Evolutionary conservation across 768 basidiomycete genomes (phyloP).

Genomic region (Tricholoma sp.): DNA sequence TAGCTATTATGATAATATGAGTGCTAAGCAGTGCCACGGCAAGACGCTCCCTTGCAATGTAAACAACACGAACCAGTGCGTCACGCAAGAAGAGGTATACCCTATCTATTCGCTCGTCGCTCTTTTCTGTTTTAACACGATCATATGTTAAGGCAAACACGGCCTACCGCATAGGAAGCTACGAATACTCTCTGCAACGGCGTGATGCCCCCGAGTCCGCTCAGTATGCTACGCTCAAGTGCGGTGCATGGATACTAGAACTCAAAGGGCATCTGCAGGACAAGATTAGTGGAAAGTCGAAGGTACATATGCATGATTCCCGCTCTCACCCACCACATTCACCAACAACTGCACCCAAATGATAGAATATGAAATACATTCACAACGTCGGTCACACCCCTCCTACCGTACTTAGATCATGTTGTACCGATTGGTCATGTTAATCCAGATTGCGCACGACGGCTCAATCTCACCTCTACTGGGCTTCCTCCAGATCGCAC

Average conservation of each 20-base stretch:
- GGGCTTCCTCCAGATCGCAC: slow-evolving; percentile 42
- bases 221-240: slow-evolving; percentile 37
- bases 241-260: slow-evolving; percentile 44
- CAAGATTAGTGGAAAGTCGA: slow-evolving; percentile 30
- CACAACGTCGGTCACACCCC: slow-evolving; percentile 31
- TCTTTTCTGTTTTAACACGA: neutral
- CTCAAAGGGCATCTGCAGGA: slow-evolving; percentile 35
- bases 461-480: slow-evolving; percentile 45
- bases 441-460: slow-evolving; percentile 39
- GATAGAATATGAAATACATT: slow-evolving; percentile 27
- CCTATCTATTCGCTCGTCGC: neutral
- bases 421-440: neutral
- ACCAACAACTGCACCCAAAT: slow-evolving; percentile 9
- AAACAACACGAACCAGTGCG: slow-evolving; percentile 37
- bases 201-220: slow-evolving; percentile 41
- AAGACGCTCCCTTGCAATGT: slow-evolving; percentile 41
- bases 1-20: slow-evolving; percentile 50
- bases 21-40: slow-evolving; percentile 44
- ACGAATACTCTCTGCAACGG: slow-evolving; percentile 54
- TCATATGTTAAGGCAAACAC: slow-evolving; percentile 36
- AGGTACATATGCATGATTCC: slow-evolving; percentile 20
- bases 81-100: slow-evolving; percentile 35
- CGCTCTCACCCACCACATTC: neutral
- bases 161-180: slow-evolving; percentile 53
- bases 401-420: neutral